Base-by-base conservation (phyloP, 805 yeast genomes). In the Monosporozyma solicola region DNA sequence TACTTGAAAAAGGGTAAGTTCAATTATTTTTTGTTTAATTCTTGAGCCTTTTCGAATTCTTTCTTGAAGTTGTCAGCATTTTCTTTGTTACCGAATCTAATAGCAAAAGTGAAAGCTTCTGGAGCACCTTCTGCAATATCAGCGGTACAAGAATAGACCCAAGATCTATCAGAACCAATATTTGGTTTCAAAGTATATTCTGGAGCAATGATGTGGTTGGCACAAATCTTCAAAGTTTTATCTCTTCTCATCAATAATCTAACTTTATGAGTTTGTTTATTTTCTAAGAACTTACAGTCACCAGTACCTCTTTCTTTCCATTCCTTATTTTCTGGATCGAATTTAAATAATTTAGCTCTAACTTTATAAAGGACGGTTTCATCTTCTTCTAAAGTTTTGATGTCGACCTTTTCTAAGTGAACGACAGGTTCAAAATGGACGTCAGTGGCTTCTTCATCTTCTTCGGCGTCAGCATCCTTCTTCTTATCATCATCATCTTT, bases 251-350 rank as follows among this genome's bases (percentile, higher is more conserved):
- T 94, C 68, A 94, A 78, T 60, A 94, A 73, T 77, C 99, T 85
- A 59, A 87, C 88, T 75, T 89, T 91, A 54, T 80, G 79, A 54
- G 88, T 76, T 57, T 74, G 74, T 72, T 89, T 90, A 77, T 92
- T 97, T 76, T 92, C 79, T 70, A 94, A 82, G 73, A 94, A 88
- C 74, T 94, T 89, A 64, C 90, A 96, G 68, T 94, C 99, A 67
- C 99, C 99, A 37, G 97, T 89, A 64, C 99, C 99, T 78, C 99
- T 87, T 79, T 94, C 99, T 73, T 94, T 94, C 99, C 99, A 94
- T 74, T 94, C 98, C 67, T 84, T 85, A 51, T 83, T 64, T 55
- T 89, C 96, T 45, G 83, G 79, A 64, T 84, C 84, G 77, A 86
- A 92, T 74, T 89, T 86, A 79, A 92, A 94, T 68, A 94, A 78